phyloP scores from a whole-genome alignment of 1,284 basidiomycete genomes.

The Xerocomus minutiporus region DNA sequence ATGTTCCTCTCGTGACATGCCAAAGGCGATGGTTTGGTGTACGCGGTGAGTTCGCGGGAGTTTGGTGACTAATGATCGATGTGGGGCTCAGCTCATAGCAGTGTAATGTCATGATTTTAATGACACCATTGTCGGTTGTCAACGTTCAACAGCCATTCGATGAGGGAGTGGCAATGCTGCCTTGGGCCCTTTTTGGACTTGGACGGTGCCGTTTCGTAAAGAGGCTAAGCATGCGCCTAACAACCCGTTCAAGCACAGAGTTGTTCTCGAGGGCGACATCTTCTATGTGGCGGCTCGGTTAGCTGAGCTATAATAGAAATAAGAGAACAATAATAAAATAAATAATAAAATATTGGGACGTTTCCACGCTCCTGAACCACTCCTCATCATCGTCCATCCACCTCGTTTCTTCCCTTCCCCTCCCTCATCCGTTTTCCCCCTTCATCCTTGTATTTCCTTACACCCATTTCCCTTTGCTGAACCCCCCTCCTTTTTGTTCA shows the following conservation, averaged over 20 bases:
- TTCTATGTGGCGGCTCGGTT: background rate
- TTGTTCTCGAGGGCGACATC: background rate
- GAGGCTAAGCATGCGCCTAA: background rate
- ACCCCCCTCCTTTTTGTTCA: constrained; percentile 23
- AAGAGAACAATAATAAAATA: constrained; percentile 16
- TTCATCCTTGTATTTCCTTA: constrained; percentile 22
- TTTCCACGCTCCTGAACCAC: constrained; percentile 27
- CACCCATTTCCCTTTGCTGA: constrained; percentile 25
- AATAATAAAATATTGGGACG: constrained; percentile 21
- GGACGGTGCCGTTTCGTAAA: too few species aligned
- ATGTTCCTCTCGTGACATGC: background rate
- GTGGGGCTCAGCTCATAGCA: too few species aligned
- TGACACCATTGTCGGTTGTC: background rate
- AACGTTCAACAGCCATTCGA: too few species aligned
- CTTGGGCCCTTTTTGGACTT: too few species aligned
- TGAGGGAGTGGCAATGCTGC: too few species aligned
- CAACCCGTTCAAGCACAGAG: background rate
- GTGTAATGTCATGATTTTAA: too few species aligned
- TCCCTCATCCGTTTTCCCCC: constrained; percentile 14
- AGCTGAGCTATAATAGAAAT: background rate
- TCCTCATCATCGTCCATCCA: constrained; percentile 28
- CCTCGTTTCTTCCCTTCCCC: constrained; percentile 31
- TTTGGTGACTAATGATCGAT: background rate
- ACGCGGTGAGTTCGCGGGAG: constrained; percentile 14
- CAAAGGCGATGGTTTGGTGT: background rate